phyloP scores from a whole-genome alignment of 1,284 basidiomycete genomes.

The Ceratobasidium papillatum region DNA sequence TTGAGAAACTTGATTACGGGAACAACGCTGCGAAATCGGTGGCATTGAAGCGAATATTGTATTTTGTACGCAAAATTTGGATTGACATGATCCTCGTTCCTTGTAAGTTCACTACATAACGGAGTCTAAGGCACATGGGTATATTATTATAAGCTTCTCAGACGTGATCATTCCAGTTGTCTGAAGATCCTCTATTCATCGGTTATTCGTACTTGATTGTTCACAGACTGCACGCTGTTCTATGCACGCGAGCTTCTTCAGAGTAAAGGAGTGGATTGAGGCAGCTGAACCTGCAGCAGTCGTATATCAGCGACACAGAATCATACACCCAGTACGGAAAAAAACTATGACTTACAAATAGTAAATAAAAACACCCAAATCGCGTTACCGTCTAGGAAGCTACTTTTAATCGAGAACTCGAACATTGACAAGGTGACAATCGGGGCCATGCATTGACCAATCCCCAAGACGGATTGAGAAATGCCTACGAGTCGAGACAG shows the following conservation, averaged over 20 bases:
- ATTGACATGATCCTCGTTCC: too few relatives aligned
- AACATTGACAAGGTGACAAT: slow-evolving; percentile 14
- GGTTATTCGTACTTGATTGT: neutral
- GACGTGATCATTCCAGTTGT: too few relatives aligned
- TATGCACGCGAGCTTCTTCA: neutral
- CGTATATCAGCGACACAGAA: neutral
- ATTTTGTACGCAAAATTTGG: too few relatives aligned
- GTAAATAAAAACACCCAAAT: slow-evolving; percentile 15
- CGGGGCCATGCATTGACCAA: slow-evolving; percentile 35
- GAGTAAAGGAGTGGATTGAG: slow-evolving; percentile 19
- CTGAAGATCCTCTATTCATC: too few relatives aligned
- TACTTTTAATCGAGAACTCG: slow-evolving; percentile 34
- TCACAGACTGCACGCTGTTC: neutral
- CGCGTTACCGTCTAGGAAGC: slow-evolving; percentile 2
- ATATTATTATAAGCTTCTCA: too few relatives aligned
- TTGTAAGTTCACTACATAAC: too few relatives aligned
- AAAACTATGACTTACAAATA: neutral
- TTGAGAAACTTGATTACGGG: neutral
- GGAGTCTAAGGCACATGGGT: too few relatives aligned
- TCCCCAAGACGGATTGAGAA: slow-evolving; percentile 17
- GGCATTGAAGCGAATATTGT: too few relatives aligned
- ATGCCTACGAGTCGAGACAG: slow-evolving; percentile 31
- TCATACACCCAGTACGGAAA: neutral
- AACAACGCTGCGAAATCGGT: too few relatives aligned
- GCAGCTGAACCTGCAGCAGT: neutral